A percentile compares a stretch with the other conserved stretches of the same genome.
Evolutionary conservation across 805 yeast genomes (phyloP).

Genomic region (Torulaspora franciscae): DNA sequence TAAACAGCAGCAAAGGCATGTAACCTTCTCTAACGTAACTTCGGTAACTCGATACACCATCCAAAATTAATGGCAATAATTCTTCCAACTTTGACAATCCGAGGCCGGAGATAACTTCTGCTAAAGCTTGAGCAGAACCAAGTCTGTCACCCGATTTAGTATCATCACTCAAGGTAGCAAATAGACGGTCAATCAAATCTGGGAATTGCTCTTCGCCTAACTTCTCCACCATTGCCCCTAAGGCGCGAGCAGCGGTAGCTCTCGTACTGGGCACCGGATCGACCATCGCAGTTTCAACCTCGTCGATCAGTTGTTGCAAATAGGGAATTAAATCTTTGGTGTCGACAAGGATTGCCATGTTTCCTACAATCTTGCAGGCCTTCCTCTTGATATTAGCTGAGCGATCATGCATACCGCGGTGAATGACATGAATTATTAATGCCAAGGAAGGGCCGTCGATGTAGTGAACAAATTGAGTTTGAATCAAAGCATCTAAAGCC

Average conservation of each 20-base stretch:
- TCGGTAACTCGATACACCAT: constrained; percentile 63
- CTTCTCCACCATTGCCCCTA: constrained; percentile 93
- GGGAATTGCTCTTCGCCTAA: constrained; percentile 97
- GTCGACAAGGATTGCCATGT: constrained; percentile 95
- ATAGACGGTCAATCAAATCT: constrained; percentile 72
- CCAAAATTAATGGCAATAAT: constrained; percentile 71
- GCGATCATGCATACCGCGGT: constrained; percentile 91
- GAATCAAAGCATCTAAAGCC: constrained; percentile 79
- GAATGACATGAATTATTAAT: constrained; percentile 86
- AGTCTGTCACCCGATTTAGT: constrained; percentile 81
- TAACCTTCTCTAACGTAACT: constrained; percentile 82
- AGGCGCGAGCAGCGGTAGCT: constrained; percentile 95
- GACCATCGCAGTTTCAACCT: constrained; percentile 90
- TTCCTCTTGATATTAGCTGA: constrained; percentile 89
- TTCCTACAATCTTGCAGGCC: constrained; percentile 97
- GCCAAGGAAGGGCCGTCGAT: constrained; percentile 98
- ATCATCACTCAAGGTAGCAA: constrained; percentile 73
- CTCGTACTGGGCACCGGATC: constrained; percentile 97
- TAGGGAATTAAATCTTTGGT: constrained; percentile 81
- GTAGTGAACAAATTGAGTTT: constrained; percentile 93
- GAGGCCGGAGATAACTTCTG: constrained; percentile 90
- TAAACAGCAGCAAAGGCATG: constrained; percentile 79
- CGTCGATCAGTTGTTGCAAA: constrained; percentile 67
- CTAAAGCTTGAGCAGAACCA: constrained; percentile 95
- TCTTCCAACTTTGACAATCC: constrained; percentile 87